Evolutionary conservation across 805 yeast genomes (phyloP), one percentile per base, ranked within the genome.

Genomic region (Saccharomycopsis olivae): DNA sequence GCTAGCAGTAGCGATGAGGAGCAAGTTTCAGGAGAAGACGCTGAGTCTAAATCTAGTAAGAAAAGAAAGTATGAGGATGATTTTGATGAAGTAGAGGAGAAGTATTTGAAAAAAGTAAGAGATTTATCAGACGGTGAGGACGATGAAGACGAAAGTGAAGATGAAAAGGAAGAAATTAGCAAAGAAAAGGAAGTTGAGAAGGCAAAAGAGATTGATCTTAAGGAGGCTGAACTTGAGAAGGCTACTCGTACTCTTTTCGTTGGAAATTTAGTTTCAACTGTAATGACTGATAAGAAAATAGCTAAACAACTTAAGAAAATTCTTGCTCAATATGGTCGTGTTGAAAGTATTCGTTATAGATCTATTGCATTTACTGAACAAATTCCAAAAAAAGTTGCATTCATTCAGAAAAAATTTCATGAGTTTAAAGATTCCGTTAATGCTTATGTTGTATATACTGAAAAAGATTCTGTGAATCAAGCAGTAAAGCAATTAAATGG

Each of bases 301-400:
- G 73, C 73, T 53, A 82, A 77, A 53, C 57, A 64, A 39, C 79
- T 89, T 60, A 82, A 83, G 57, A 65, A 64, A 47, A 59, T 71
- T n/a, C 82, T 89, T 50, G 53, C 58, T 24, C 54, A 62, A 29
- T 56, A 43, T 40, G 63, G 63, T 36, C 42, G 42, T 17, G 65
- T 89, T 36, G 78, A 75, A 35, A 82, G 95, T 10, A 68, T 87
- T 37, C 71, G 99, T 58, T 92, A 87, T 66, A 73, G 99, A 61
- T 87, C 96, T 2, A 80, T 92, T 49, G 84, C 95, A 2, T 85
- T 88, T 48, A 76, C 80, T 40, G 94, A 87, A 54, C 77, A 82
- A 25, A 66, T 87, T 36, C 97, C 97, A 40, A 73, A 96, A 56
- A 89, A 87, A 54, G 87, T 84, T 28, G 97, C 98, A 0, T 78